Conservation (phyloP, 2,329 filamentous ascomycete species). For the Phialophora tarda region DNA sequence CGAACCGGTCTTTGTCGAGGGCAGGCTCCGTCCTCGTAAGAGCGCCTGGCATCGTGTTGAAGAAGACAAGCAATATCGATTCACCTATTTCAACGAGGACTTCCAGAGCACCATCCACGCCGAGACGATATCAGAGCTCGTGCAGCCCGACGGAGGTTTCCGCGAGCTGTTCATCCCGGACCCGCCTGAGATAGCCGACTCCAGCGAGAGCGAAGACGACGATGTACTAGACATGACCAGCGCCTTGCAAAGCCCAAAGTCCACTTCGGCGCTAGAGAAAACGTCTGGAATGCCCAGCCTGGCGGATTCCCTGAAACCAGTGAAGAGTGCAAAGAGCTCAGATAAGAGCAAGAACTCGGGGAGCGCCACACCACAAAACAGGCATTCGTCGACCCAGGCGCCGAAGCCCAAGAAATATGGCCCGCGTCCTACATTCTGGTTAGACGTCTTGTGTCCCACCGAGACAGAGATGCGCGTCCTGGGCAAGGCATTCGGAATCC, state of each 20-base stretch:
- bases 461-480: slow-evolving; percentile 95
- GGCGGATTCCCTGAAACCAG: slow-evolving; percentile 17
- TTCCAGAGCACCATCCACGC: slow-evolving; percentile 96
- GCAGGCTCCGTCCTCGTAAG: slow-evolving; percentile 75
- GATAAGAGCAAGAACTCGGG: slow-evolving; percentile 28
- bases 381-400: slow-evolving; percentile 21
- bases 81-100: slow-evolving; percentile 98
- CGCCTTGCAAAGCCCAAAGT: slow-evolving; percentile 33
- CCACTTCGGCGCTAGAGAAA: slow-evolving; percentile 1
- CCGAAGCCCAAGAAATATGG: slow-evolving; percentile 67
- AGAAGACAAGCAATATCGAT: slow-evolving; percentile 89
- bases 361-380: slow-evolving; percentile 55
- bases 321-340: slow-evolving; percentile 25
- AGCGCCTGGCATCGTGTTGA: slow-evolving; percentile 83
- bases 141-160: slow-evolving; percentile 84
- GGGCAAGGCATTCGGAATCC: slow-evolving; percentile 90
- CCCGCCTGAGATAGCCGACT: slow-evolving; percentile 74
- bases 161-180: slow-evolving; percentile 89
- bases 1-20: slow-evolving; percentile 90
- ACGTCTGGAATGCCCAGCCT: slow-evolving; percentile 16
- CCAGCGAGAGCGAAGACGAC: slow-evolving; percentile 70
- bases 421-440: slow-evolving; percentile 92
- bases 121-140: slow-evolving; percentile 89
- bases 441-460: slow-evolving; percentile 88
- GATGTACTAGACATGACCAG: slow-evolving; percentile 22